Conservation (phyloP, 108 stramenopile genomes). For the Nannochloropsis oceanica region DNA sequence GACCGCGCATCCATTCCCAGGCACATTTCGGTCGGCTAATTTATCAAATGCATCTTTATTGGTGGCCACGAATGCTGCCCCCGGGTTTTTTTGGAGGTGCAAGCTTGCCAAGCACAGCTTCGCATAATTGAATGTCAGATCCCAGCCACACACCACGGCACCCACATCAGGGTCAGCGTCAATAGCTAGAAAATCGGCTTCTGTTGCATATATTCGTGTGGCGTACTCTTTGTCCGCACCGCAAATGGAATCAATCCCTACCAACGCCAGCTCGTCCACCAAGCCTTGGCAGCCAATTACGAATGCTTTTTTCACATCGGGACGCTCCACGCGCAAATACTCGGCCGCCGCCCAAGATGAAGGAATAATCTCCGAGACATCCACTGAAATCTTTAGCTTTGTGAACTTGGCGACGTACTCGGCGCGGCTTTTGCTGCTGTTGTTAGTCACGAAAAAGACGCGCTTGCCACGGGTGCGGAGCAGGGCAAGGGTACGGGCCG, state of each 20-base stretch:
- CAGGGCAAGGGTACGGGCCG: constrained; percentile 40
- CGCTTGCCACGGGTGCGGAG: constrained; percentile 42
- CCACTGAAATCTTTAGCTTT: constrained; percentile 27
- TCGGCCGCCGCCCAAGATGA: constrained; percentile 49
- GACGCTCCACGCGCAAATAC: constrained; percentile 29
- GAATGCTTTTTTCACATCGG: constrained; percentile 16
- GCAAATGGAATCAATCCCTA: constrained; percentile 44
- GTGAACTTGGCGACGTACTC: constrained; percentile 49
- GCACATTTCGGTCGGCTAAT: constrained; percentile 50
- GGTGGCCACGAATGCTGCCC: constrained; percentile 57
- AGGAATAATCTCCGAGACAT: constrained; percentile 54
- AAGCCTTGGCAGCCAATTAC: constrained; percentile 54
- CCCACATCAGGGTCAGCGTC: constrained; percentile 41
- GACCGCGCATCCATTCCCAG: constrained; percentile 53
- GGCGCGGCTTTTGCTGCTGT: constrained; percentile 49
- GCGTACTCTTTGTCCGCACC: constrained; percentile 31
- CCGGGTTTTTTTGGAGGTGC: constrained; percentile 47
- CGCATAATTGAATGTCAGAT: constrained; percentile 51
- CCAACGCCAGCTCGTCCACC: constrained; percentile 45
- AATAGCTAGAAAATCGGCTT: constrained; percentile 9
- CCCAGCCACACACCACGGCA: constrained; percentile 60
- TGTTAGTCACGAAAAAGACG: constrained; percentile 65
- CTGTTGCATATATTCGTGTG: constrained; percentile 48
- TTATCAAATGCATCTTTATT: constrained; percentile 60
- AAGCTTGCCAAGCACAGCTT: constrained; percentile 60